Percentiles rank a stretch among this genome's conserved stretches.
Conservation (phyloP, 2,329 filamentous ascomycete species). For the Beauveria varroae region DNA sequence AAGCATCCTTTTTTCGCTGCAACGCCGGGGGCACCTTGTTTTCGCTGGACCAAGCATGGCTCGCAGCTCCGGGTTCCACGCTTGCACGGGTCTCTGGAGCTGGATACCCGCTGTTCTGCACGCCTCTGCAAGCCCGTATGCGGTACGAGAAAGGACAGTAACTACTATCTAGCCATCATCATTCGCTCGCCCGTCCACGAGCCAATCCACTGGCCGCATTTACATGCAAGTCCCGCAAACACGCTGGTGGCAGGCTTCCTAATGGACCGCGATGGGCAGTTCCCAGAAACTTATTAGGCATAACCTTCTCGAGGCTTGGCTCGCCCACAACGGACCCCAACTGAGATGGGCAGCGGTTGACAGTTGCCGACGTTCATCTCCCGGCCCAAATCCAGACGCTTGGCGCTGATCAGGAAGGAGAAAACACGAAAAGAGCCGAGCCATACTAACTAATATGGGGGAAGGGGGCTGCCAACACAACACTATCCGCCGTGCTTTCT, state of each 20-base stretch:
- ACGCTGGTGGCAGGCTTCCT: background rate
- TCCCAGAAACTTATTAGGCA: background rate
- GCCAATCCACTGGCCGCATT: background rate
- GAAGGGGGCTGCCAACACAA: background rate
- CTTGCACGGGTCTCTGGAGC: background rate
- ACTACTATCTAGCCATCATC: background rate
- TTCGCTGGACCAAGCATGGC: background rate
- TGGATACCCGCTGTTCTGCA: conserved; percentile 2
- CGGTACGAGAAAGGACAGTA: background rate
- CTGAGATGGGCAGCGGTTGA: background rate
- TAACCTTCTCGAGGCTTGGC: background rate
- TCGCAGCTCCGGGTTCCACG: background rate
- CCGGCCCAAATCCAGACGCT: background rate
- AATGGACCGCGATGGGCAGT: background rate
- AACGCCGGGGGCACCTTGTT: conserved; percentile 2
- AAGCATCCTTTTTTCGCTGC: conserved; percentile 10
- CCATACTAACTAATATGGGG: background rate
- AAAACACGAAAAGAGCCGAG: background rate
- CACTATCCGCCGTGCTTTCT: background rate
- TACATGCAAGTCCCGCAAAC: background rate
- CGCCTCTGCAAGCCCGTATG: background rate
- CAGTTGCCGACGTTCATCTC: conserved; percentile 6
- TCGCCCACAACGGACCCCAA: background rate
- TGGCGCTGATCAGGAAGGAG: conserved; percentile 4
- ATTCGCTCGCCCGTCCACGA: background rate